Evolutionary conservation across 176 grass and related monocot genomes (phyloP).

Genomic region (Metroxylon sagu): DNA sequence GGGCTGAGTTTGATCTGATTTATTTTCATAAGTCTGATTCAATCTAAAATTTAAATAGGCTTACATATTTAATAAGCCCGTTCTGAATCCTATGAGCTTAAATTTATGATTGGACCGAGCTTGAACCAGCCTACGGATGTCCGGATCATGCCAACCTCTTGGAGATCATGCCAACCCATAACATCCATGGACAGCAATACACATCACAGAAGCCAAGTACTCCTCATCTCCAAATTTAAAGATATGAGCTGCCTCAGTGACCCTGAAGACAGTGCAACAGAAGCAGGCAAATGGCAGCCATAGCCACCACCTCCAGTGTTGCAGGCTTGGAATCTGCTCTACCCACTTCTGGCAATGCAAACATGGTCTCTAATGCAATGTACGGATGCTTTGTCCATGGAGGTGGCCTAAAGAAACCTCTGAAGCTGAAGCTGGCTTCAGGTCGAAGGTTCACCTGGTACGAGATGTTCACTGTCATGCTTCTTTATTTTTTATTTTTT

Average conservation of each 20-base stretch:
- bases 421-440: conserved; percentile 38
- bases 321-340: conserved; percentile 1
- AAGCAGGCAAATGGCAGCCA: conserved; percentile 1
- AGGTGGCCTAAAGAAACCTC: conserved; percentile 45
- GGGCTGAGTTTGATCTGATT: too few relatives aligned
- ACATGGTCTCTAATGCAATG: too few relatives aligned
- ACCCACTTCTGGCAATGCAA: background rate
- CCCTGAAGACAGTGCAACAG: background rate
- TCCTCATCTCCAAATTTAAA: conserved; percentile 1
- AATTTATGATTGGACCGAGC: too few relatives aligned
- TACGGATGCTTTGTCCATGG: too few relatives aligned
- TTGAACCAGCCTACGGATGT: too few relatives aligned
- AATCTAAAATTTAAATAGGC: too few relatives aligned
- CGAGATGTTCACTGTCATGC: background rate
- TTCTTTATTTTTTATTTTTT: too few relatives aligned
- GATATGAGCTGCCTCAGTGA: background rate
- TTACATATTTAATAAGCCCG: too few relatives aligned
- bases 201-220: conserved; percentile 20
- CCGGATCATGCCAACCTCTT: too few relatives aligned
- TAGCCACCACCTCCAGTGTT: conserved; percentile 3
- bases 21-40: too few relatives aligned
- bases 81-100: too few relatives aligned
- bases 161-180: conserved; percentile 51
- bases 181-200: conserved; percentile 49
- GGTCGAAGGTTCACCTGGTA: conserved; percentile 67